Percentiles rank a stretch among this genome's conserved stretches.
Evolutionary conservation across 768 basidiomycete genomes (phyloP).

Genomic region (Scleroderma citrinum): DNA sequence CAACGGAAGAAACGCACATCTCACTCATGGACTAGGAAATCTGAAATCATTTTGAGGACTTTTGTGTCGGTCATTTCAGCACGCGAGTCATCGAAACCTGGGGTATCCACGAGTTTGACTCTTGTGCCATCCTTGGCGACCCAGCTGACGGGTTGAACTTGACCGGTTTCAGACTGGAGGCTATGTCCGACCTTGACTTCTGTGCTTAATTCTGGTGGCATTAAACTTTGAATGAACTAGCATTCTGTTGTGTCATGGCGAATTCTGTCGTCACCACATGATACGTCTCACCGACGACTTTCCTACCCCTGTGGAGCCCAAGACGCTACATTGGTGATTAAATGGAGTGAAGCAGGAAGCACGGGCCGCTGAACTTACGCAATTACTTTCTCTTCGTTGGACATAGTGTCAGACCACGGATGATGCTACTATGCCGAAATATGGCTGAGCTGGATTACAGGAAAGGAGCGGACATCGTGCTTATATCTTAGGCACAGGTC

Average conservation of each 20-base stretch:
- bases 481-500: too few relatives aligned
- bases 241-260: neutral
- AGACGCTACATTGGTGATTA: neutral
- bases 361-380: too few relatives aligned
- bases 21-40: neutral
- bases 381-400: too few relatives aligned
- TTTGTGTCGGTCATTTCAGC: neutral
- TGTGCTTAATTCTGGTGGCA: neutral
- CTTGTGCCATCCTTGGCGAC: neutral
- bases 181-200: neutral
- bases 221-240: neutral
- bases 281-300: neutral
- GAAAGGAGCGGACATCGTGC: too few relatives aligned
- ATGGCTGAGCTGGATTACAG: too few relatives aligned
- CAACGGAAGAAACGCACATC: neutral
- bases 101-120: neutral
- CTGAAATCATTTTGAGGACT: neutral
- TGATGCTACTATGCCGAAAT: too few relatives aligned
- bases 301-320: neutral
- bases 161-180: neutral
- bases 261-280: neutral
- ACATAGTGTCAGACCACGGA: too few relatives aligned
- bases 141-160: neutral
- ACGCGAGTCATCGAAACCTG: constrained; percentile 1
- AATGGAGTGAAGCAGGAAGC: too few relatives aligned